A percentile compares a stretch with the other conserved stretches of the same genome.
Conservation (phyloP, 2,329 filamentous ascomycete genomes). For the Zarea fungicola region DNA sequence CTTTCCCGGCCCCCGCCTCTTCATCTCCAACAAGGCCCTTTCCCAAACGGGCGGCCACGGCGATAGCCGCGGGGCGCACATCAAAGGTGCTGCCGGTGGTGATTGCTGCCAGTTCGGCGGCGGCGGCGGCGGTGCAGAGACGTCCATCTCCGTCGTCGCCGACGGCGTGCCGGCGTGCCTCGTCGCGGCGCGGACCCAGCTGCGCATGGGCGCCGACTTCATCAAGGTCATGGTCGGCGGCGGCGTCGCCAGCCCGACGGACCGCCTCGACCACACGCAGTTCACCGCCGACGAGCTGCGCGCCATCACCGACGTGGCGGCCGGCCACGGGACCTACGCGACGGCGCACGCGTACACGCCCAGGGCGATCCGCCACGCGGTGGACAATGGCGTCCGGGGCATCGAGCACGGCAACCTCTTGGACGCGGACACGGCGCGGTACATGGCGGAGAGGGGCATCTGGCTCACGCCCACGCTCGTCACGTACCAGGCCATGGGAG, state of each 20-base stretch:
- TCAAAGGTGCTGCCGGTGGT: conserved; percentile 48
- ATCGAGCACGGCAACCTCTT: conserved; percentile 46
- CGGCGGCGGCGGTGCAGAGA: conserved; percentile 15
- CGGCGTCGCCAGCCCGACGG: conserved; percentile 52
- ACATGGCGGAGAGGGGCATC: conserved; percentile 44
- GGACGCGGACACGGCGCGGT: conserved; percentile 36
- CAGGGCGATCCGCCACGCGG: conserved; percentile 46
- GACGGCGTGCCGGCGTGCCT: conserved; percentile 53
- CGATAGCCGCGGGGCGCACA: conserved; percentile 42
- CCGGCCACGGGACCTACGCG: conserved; percentile 45
- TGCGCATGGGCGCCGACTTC: conserved; percentile 53
- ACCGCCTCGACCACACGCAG: conserved; percentile 48
- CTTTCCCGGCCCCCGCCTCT: conserved; percentile 49
- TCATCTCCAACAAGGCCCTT: conserved; percentile 49
- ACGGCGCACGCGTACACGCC: conserved; percentile 56
- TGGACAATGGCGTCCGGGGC: conserved; percentile 49
- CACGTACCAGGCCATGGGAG: conserved; percentile 45
- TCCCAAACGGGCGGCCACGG: conserved; percentile 56
- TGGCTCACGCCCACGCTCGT: conserved; percentile 52
- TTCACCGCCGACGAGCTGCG: conserved; percentile 52
- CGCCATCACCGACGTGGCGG: conserved; percentile 47
- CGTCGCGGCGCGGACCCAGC: conserved; percentile 45
- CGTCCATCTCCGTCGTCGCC: conserved; percentile 38
- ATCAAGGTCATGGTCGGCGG: conserved; percentile 58
- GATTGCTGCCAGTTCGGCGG: conserved; percentile 40